Evolutionary conservation across 495 filamentous ascomycete species (phyloP).

Genomic region (Rusavskia elegans): DNA sequence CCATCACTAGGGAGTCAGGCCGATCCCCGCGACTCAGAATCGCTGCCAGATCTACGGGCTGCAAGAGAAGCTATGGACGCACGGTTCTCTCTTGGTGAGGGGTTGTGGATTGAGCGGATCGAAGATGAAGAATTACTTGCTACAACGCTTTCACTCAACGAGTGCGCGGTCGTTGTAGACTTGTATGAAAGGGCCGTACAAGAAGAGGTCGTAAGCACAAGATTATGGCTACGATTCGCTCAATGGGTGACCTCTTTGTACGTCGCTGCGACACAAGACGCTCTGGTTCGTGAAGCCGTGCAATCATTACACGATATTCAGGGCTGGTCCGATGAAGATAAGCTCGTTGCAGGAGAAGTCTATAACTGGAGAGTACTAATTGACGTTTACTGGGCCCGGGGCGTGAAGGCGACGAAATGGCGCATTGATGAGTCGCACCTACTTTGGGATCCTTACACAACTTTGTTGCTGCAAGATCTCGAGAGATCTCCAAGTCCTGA

Average conservation of each 20-base stretch:
- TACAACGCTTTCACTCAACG: constrained; percentile 30
- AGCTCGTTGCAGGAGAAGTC: constrained; percentile 54
- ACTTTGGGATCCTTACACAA: constrained; percentile 72
- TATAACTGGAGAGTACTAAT: constrained; percentile 63
- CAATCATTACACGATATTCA: constrained; percentile 25
- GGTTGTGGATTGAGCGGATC: constrained; percentile 49
- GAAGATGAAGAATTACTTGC: constrained; percentile 47
- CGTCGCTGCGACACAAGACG: constrained; percentile 27
- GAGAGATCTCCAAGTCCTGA: constrained; percentile 37
- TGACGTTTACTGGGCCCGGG: constrained; percentile 58
- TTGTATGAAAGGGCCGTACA: constrained; percentile 62
- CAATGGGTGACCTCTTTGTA: constrained; percentile 73
- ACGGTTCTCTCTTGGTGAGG: constrained; percentile 50
- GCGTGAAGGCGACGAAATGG: constrained; percentile 60
- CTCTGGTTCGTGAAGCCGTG: constrained; percentile 26
- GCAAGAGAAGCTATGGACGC: constrained; percentile 51
- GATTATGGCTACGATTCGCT: constrained; percentile 78
- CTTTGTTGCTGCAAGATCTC: constrained; percentile 45
- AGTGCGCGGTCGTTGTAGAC: constrained; percentile 65
- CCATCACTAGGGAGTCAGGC: constrained; percentile 30
- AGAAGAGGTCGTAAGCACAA: constrained; percentile 70
- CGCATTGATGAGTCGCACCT: constrained; percentile 71
- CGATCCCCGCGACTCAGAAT: constrained; percentile 35
- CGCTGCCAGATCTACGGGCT: constrained; percentile 43
- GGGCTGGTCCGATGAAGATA: constrained; percentile 63